Evolutionary conservation across 2,329 filamentous ascomycete genomes (phyloP).

Genomic region (Monilinia fructicola): DNA sequence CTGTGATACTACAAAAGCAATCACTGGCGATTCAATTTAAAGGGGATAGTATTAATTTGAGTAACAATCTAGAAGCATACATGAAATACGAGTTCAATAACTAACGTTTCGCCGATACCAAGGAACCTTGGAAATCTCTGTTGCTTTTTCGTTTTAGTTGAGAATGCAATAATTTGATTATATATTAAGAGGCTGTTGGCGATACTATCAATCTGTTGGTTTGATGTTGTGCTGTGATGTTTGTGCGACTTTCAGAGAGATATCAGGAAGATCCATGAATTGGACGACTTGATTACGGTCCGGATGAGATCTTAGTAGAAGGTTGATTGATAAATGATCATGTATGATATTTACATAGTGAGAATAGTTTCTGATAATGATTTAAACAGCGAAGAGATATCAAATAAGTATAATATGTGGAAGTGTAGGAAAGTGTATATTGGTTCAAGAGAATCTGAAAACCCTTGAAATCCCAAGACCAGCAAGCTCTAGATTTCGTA

Average conservation of each 20-base stretch:
- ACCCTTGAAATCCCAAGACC: neutral
- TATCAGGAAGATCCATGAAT: neutral
- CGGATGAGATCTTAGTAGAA: neutral
- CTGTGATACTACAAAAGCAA: neutral
- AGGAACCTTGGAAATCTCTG: neutral
- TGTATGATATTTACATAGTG: neutral
- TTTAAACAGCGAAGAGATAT: neutral
- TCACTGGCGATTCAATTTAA: neutral
- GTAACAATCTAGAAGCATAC: neutral
- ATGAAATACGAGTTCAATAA: neutral
- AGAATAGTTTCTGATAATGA: neutral
- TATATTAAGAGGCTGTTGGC: neutral
- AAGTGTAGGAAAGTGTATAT: neutral
- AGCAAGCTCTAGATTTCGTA: neutral
- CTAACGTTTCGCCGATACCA: neutral
- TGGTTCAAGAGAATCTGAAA: neutral
- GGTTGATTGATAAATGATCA: neutral
- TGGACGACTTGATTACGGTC: neutral
- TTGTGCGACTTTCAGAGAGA: neutral
- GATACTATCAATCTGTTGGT: neutral
- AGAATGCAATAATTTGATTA: neutral
- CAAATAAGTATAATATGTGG: neutral
- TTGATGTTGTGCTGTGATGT: neutral
- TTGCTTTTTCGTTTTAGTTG: neutral
- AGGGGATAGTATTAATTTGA: neutral